These are phyloP conservation scores for Parastagonospora nodorum DNA, from an alignment of 2,329 filamentous ascomycete genomes.

Conservation along the genomic window DNA sequence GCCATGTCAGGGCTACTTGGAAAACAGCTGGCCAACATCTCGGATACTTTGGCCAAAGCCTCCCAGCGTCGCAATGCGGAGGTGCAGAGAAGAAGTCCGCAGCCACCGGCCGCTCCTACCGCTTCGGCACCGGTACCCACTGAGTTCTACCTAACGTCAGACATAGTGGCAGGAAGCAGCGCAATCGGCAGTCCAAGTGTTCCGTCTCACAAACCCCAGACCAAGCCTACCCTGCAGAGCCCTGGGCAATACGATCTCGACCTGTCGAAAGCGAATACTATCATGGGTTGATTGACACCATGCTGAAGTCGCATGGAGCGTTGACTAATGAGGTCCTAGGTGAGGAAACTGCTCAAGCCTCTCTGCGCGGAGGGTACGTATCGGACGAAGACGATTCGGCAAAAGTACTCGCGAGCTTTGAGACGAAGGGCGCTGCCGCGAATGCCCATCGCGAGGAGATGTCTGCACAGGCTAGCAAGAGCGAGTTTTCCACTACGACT, in stretches of 20 bases:
- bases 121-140: too few species aligned
- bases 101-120: neutral
- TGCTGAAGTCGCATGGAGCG: neutral
- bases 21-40: constrained; percentile 24
- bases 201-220: neutral
- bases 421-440: too few species aligned
- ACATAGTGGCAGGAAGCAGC: neutral
- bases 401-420: constrained; percentile 10
- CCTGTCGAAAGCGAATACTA: neutral
- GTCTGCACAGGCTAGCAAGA: too few species aligned
- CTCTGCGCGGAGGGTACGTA: neutral
- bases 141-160: neutral
- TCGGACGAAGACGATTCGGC: neutral
- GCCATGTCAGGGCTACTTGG: constrained; percentile 9
- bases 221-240: neutral
- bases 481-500: too few species aligned
- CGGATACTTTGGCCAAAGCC: constrained; percentile 16
- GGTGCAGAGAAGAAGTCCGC: constrained; percentile 1
- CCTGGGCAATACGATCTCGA: neutral
- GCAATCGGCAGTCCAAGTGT: neutral
- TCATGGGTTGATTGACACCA: neutral
- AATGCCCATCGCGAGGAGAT: too few species aligned
- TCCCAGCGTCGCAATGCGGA: constrained; percentile 18
- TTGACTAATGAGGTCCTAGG: neutral
- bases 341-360: neutral